Base-by-base conservation (phyloP, 257 asterid species). In the Fraxinus excelsior region DNA sequence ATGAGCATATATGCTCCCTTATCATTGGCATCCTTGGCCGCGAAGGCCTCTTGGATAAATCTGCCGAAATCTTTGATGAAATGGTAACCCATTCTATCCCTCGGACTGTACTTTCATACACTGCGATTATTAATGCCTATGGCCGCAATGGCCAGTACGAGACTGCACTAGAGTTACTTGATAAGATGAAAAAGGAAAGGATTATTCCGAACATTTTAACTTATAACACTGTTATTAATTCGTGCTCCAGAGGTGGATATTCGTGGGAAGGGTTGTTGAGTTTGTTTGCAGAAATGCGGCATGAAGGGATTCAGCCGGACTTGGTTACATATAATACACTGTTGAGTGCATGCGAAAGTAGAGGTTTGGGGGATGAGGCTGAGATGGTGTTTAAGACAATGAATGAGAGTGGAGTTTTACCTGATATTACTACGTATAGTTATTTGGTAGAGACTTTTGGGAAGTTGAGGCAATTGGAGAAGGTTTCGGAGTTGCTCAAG, bases 261-360 rank as follows among this genome's bases (percentile, higher is more conserved):
- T 87, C 95, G 10, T 95, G 99, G 99, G 98, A 95, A 73, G 99
- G 99, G 53, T 86, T 95, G 80, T 80, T 95, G 88, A 86, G 96
- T 83, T 85, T 95, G 87, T 95, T 95, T 82, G 99, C 92, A 19
- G 98, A 95, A 81, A 95, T 95, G 98, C 74, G 99, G 83, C 99
- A 95, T 5, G 97, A 92, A 76, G 98, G 99, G 75, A 80, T 95
- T 82, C 97, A 89, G 65, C 98, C 99, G 23, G 99, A 95, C 87
- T 88, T 95, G 85, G 95, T 95, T 70, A 95, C 99, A 7, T 91
- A 92, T 60, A 95, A 92, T 80, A 91, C 97, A 9, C 69, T 95
- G 85, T 80, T 95, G 83, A 86, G 98, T 79, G 96, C 99, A 13
- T 95, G 99, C 78, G 83, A 97, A 5, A 85, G 70, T 80, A 86